These are phyloP conservation scores for Penicillium sp. DNA, from an alignment of 2,329 filamentous ascomycete species.

Conservation along the genomic window DNA sequence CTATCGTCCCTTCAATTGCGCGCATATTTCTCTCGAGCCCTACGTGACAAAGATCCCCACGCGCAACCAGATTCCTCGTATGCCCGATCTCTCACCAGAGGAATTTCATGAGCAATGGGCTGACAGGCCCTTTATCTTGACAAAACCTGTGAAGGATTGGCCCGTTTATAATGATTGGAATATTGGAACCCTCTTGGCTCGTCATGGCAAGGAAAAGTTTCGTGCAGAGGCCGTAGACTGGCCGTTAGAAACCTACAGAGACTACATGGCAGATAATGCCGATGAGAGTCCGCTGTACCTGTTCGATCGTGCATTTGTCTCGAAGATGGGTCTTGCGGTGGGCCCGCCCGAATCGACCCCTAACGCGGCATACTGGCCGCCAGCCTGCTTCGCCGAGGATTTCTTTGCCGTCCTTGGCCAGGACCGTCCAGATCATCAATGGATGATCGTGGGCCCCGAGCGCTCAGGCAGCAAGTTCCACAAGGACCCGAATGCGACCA, in stretches of 20 bases:
- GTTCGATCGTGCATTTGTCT: constrained; percentile 79
- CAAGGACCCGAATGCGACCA: constrained; percentile 65
- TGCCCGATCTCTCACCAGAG: constrained; percentile 61
- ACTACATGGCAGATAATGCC: constrained; percentile 70
- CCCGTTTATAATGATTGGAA: constrained; percentile 71
- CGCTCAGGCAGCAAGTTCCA: constrained; percentile 91
- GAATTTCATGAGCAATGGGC: constrained; percentile 75
- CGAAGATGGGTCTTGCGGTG: constrained; percentile 72
- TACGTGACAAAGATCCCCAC: constrained; percentile 67
- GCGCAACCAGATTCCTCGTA: constrained; percentile 64
- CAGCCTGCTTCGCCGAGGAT: constrained; percentile 79
- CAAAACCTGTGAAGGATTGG: constrained; percentile 74
- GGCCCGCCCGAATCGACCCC: constrained; percentile 40
- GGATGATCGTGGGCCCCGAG: constrained; percentile 85
- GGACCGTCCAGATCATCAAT: constrained; percentile 79
- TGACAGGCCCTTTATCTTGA: constrained; percentile 78
- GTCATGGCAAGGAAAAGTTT: constrained; percentile 64
- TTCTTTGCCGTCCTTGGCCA: constrained; percentile 71
- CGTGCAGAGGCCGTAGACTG: constrained; percentile 92
- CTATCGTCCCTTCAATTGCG: constrained; percentile 85
- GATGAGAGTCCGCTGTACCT: constrained; percentile 92
- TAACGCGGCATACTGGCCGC: constrained; percentile 65
- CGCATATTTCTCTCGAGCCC: constrained; percentile 61
- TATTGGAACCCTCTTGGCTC: constrained; percentile 57
- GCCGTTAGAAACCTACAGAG: constrained; percentile 71